Conservation (phyloP, 1,284 basidiomycete species). For the Tylopilus sp. region DNA sequence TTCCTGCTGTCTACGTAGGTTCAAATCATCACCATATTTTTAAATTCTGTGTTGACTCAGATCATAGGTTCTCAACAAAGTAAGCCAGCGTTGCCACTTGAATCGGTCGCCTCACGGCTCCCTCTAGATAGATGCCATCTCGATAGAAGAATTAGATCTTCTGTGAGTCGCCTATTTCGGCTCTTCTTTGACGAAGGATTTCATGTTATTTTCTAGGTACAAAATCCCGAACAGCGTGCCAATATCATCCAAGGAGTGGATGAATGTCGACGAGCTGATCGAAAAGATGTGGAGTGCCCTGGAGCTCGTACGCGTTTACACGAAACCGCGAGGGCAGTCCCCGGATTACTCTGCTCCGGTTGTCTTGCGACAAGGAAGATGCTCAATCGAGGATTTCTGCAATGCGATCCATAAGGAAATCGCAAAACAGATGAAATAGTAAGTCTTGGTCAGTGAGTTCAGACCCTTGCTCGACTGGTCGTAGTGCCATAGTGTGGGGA, state of each 20-base stretch:
- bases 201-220: constrained; percentile 59
- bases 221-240: constrained; percentile 97
- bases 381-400: constrained; percentile 93
- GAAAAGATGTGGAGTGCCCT: constrained; percentile 93
- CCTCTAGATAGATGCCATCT: constrained; percentile 94
- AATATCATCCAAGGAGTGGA: constrained; percentile 93
- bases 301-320: constrained; percentile 93
- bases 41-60: constrained; percentile 11
- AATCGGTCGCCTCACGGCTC: constrained; percentile 22
- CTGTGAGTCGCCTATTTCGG: constrained; percentile 62
- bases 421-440: constrained; percentile 94
- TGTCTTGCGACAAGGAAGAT: constrained; percentile 82
- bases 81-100: constrained; percentile 35
- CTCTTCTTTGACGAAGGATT: constrained; percentile 1
- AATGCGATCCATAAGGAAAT: constrained; percentile 93
- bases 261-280: constrained; percentile 96
- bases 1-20: constrained; percentile 90
- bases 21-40: constrained; percentile 4
- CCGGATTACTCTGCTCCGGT: constrained; percentile 91
- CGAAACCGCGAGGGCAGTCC: constrained; percentile 91
- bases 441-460: constrained; percentile 39
- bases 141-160: constrained; percentile 98
- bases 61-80: constrained; percentile 80
- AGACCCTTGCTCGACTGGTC: constrained; percentile 16
- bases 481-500: constrained; percentile 92